A percentile compares a stretch with the other conserved stretches of the same genome.
Evolutionary conservation across 2,329 filamentous ascomycete genomes (phyloP).

Genomic region (Alternaria infectoria): DNA sequence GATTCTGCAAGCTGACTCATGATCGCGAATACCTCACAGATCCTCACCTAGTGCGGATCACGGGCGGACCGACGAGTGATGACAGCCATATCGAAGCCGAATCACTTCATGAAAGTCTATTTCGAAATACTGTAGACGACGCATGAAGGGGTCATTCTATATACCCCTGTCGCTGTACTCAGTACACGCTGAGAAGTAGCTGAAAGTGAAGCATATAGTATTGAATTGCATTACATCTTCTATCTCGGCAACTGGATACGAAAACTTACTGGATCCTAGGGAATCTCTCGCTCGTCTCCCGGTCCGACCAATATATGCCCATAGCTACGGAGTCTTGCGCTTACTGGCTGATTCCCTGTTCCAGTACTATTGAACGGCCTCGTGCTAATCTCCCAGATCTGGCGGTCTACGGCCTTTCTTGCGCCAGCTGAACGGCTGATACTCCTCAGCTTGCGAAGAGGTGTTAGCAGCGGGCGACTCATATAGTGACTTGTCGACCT

Average conservation of each 20-base stretch:
- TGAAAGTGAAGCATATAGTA: neutral
- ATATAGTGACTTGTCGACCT: neutral
- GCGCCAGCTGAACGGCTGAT: slow-evolving; percentile 3
- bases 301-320: neutral
- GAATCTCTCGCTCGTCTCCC: neutral
- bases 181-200: neutral
- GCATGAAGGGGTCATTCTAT: neutral
- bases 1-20: neutral
- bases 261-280: neutral
- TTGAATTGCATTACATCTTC: neutral
- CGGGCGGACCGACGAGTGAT: neutral
- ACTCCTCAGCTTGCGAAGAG: neutral
- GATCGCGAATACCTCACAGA: neutral
- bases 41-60: neutral
- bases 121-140: neutral
- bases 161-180: neutral
- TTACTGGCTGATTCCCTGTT: neutral
- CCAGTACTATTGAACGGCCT: neutral
- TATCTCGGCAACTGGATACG: neutral
- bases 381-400: neutral
- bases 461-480: neutral
- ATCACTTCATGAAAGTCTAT: neutral
- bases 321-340: neutral
- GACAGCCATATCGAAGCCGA: neutral
- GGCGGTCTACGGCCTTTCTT: neutral